Evolutionary conservation across 1,284 basidiomycete genomes (phyloP), one percentile per base, ranked within the genome.

Genomic region (Trichosporon ovoides): DNA sequence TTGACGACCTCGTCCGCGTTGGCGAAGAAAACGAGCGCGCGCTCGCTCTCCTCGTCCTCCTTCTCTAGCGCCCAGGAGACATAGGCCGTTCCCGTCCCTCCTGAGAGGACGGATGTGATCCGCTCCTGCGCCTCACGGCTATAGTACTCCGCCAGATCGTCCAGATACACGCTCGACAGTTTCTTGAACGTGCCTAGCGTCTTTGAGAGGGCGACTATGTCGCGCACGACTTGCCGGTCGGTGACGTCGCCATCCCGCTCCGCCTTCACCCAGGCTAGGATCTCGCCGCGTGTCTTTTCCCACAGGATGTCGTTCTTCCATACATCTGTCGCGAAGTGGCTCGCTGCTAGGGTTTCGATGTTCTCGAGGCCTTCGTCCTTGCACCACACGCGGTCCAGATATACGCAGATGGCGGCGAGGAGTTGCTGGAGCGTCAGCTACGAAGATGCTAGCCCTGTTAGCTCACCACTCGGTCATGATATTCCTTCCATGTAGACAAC

Each of bases 201-300:
- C 19, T 66, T 65, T 0, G 71, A 31, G 1, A 76, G 61, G 0
- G 52, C 19, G 0, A 62, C 55, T 3, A 73, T 37, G 11, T 34
- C 49, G 53, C 33, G 33, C 9, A 36, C 49, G 10, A 33, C 12
- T 14, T 22, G 28, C 11, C 34, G 49, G 49, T 52, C 50, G 9
- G 31, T 28, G 33, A 31, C 24, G 38, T n/a, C 31, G 16, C 46
- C 14, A 19, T 38, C 72, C 16, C 86, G 80, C 70, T 88, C 87
- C 64, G 69, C 80, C 1, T 74, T 72, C 3, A 82, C 69, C 86
- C 88, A 88, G 11, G 78, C 74, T 22, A 76, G 65, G 2, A 89
- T 68, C n/a, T 83, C 82, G 1, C 70, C 68, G 18, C 78, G 77
- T 24, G 88, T 75, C 51, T 77, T 80, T 1, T 78, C 70, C 13